Evolutionary conservation across 2,329 filamentous ascomycete species (phyloP).

Genomic region (Epichloe typhina): DNA sequence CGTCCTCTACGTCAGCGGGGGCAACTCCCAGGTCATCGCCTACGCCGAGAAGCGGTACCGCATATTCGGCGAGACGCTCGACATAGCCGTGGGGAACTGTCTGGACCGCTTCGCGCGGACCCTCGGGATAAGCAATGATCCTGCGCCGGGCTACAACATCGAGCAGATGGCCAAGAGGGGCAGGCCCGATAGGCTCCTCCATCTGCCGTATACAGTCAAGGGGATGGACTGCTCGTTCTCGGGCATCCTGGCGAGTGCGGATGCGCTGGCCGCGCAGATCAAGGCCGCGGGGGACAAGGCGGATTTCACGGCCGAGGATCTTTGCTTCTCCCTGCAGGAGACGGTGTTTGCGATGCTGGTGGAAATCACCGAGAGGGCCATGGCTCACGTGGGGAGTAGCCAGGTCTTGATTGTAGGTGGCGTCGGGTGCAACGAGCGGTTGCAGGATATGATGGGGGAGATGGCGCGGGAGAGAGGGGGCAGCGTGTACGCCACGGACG

Average conservation of each 20-base stretch:
- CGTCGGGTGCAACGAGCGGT: slow-evolving; percentile 83
- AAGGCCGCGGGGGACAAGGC: slow-evolving; percentile 28
- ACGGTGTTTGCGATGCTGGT: slow-evolving; percentile 95
- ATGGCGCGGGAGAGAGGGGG: slow-evolving; percentile 92
- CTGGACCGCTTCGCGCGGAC: slow-evolving; percentile 91
- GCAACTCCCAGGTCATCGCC: slow-evolving; percentile 98
- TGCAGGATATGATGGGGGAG: slow-evolving; percentile 98
- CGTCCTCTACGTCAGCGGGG: slow-evolving; percentile 82
- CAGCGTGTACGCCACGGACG: slow-evolving; percentile 87
- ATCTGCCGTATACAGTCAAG: slow-evolving; percentile 91
- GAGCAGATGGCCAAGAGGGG: slow-evolving; percentile 77
- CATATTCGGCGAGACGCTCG: slow-evolving; percentile 94
- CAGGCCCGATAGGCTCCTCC: slow-evolving; percentile 48
- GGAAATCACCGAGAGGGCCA: slow-evolving; percentile 94
- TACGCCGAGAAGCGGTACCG: slow-evolving; percentile 91
- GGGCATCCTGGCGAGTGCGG: slow-evolving; percentile 74
- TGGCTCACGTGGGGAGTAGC: slow-evolving; percentile 86
- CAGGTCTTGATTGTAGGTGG: slow-evolving; percentile 94
- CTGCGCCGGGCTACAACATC: slow-evolving; percentile 94
- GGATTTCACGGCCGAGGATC: slow-evolving; percentile 63
- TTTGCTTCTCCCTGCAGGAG: slow-evolving; percentile 93
- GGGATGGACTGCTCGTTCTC: slow-evolving; percentile 98
- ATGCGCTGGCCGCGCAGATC: slow-evolving; percentile 63
- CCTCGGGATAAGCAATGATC: slow-evolving; percentile 84
- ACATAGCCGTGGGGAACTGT: slow-evolving; percentile 96